phyloP scores from a whole-genome alignment of 257 asterid genomes.

The Solanum verrucosum region DNA sequence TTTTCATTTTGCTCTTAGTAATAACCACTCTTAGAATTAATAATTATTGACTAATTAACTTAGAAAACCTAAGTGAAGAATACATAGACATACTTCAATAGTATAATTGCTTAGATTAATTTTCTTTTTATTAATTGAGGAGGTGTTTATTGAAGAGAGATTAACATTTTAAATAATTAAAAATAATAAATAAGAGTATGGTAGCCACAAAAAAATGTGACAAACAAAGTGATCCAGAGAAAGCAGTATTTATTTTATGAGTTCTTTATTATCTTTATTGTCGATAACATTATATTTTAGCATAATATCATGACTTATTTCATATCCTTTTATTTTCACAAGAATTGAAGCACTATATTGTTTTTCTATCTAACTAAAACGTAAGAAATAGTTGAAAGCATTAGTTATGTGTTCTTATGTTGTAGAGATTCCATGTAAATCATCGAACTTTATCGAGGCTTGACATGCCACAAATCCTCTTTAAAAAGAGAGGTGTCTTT shows the following conservation, averaged over 20 bases:
- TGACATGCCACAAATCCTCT: not conserved
- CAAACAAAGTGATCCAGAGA: not conserved
- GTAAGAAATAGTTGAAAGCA: not conserved
- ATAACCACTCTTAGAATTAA: not conserved
- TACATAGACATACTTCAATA: not conserved
- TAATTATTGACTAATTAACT: not conserved
- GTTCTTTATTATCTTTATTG: not conserved
- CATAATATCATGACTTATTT: not conserved
- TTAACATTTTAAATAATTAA: not conserved
- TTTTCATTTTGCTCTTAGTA: not conserved
- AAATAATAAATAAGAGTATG: not conserved
- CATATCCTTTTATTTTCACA: too few relatives aligned
- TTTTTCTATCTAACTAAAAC: not conserved
- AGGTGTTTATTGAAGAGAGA: not conserved
- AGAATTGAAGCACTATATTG: not conserved
- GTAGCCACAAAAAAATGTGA: not conserved
- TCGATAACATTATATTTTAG: not conserved
- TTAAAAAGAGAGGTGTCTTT: too few relatives aligned
- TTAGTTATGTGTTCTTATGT: not conserved
- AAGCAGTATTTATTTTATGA: not conserved
- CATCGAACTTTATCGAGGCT: not conserved
- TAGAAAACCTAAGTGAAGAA: not conserved
- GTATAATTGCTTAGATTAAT: not conserved
- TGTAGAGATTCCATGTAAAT: rapidly evolving
- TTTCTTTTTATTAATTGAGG: not conserved